Base-by-base conservation (phyloP, 345 rosid genomes). In the Bruguiera sexangula region DNA sequence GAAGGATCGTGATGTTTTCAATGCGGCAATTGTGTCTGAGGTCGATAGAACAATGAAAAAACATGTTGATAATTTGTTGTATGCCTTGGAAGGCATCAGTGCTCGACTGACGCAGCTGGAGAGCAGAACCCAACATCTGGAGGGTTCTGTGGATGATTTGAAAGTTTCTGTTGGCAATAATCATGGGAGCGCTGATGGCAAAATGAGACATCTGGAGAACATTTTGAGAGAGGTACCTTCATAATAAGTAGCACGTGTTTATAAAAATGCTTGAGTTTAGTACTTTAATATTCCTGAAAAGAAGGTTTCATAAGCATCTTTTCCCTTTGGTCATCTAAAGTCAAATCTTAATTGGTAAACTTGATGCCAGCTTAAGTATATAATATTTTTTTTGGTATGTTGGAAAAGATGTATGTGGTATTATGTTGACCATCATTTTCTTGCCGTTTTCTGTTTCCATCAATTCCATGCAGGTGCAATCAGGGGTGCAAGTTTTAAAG, bases 21-120 rank as follows among this genome's bases (percentile, higher is more conserved):
- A 82, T 69, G 63, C 79, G 1, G 62, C 75, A 11, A 63, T 86
- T 43, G 60, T 90, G 56, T 81, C 89, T 61, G 94, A 83, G 79
- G 82, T 93, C 16, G 98, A 93, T 82, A 81, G 62, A 68, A 74
- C 82, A 16, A 82, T 93, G 86, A 91, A 91, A 87, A 88, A 80
- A 61, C 85, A 91, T 79, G 63, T 78, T 65, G 97, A 93, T 77
- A 82, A 77, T 71, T 72, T 91, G 88, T 54, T 89, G 66, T 87
- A 86, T 77, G 85, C 69, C 13, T 69, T 91, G 76, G 94, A 91
- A 73, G 87, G 87, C 71, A 85, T 93, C 46, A 84, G 94, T 75
- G 88, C 94, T 21, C 87, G 94, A 15, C 76, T 93, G 21, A 88
- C 91, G 1, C 98, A 89, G 73, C 78, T 93, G 80, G 98, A 93